A percentile compares a stretch with the other conserved stretches of the same genome.
phyloP scores from a whole-genome alignment of 140 eudicot species.

The Bidens hawaiensis region DNA sequence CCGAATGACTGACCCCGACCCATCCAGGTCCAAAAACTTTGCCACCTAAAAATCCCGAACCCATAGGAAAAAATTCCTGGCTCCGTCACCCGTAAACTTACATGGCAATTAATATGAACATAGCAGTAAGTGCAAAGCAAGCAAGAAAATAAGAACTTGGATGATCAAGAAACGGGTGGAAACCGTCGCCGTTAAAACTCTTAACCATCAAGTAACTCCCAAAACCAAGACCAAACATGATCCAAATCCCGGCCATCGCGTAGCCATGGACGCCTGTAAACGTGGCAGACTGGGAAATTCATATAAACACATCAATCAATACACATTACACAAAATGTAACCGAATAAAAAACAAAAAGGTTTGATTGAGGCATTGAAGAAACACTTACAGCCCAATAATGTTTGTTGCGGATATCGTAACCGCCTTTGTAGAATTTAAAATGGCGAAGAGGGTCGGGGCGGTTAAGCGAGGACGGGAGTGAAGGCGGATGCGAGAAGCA shows the following conservation, averaged over 20 bases:
- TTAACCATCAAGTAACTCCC: conserved; percentile 41
- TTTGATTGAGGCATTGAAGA: too few relatives aligned
- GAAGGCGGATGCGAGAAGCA: conserved; percentile 29
- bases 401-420: conserved; percentile 48
- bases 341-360: neutral
- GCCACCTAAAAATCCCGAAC: too few relatives aligned
- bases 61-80: too few relatives aligned
- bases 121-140: conserved; percentile 33
- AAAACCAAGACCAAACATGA: conserved; percentile 45
- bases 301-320: conserved; percentile 14
- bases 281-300: conserved; percentile 56
- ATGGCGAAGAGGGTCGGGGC: conserved; percentile 53
- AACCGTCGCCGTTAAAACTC: conserved; percentile 15
- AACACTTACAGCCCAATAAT: conserved; percentile 77
- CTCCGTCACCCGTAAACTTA: conserved; percentile 42
- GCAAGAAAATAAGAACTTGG: conserved; percentile 32
- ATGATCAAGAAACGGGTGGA: conserved; percentile 26
- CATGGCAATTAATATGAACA: conserved; percentile 51
- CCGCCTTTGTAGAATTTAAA: conserved; percentile 47
- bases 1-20: too few relatives aligned
- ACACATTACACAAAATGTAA: conserved; percentile 14
- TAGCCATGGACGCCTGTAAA: conserved; percentile 75
- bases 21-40: too few relatives aligned
- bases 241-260: conserved; percentile 58
- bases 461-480: conserved; percentile 34